Evolutionary conservation across 495 filamentous ascomycete species (phyloP).

Genomic region (Daldinia vernicosa): DNA sequence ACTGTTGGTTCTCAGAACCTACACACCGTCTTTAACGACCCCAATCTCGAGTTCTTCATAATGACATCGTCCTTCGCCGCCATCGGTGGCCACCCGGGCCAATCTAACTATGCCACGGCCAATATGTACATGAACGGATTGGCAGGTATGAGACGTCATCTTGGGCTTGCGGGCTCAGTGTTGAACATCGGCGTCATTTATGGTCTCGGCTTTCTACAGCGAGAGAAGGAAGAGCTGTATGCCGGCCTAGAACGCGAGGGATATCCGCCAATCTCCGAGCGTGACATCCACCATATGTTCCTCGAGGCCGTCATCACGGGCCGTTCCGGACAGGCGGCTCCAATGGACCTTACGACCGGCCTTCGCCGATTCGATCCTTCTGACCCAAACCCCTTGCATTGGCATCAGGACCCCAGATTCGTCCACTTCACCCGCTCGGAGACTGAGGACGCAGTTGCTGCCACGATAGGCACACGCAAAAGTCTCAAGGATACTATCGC

Average conservation of each 20-base stretch:
- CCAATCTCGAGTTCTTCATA: conserved; percentile 58
- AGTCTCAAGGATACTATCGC: conserved; percentile 43
- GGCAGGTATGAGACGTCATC: conserved; percentile 47
- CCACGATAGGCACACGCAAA: neutral
- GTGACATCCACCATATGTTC: conserved; percentile 68
- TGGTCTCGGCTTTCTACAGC: conserved; percentile 65
- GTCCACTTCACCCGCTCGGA: conserved; percentile 45
- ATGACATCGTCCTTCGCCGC: conserved; percentile 60
- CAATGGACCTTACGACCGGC: conserved; percentile 53
- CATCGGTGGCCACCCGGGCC: conserved; percentile 57
- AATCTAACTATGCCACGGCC: conserved; percentile 65
- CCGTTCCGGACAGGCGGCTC: conserved; percentile 36
- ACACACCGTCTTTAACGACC: conserved; percentile 44
- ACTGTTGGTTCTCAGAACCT: conserved; percentile 55
- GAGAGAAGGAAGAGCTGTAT: conserved; percentile 55
- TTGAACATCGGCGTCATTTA: conserved; percentile 67
- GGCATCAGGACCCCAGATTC: conserved; percentile 55
- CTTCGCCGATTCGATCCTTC: conserved; percentile 47
- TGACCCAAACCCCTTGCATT: conserved; percentile 43
- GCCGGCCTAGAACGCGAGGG: conserved; percentile 54
- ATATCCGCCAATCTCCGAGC: conserved; percentile 65
- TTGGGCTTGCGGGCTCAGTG: conserved; percentile 52
- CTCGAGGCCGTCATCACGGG: conserved; percentile 63
- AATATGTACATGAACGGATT: conserved; percentile 65
- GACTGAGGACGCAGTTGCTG: neutral